Evolutionary conservation across 2,329 filamentous ascomycete species (phyloP).

Genomic region (Blastomyces silverae): DNA sequence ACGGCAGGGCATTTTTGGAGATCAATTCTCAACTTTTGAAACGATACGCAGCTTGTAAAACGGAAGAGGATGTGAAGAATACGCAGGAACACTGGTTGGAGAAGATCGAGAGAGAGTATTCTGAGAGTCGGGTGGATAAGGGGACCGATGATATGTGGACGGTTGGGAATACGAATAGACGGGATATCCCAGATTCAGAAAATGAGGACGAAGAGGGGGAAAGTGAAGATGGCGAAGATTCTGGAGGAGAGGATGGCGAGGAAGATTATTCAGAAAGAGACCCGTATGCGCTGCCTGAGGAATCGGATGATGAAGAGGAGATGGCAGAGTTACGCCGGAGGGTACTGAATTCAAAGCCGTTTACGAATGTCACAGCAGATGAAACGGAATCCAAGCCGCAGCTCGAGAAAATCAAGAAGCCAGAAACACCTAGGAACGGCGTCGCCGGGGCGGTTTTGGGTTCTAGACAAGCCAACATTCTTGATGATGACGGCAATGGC

Average conservation of each 20-base stretch:
- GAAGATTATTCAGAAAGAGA: slow-evolving; percentile 50
- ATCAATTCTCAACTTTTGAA: slow-evolving; percentile 81
- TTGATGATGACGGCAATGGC: background rate
- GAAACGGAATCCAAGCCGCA: slow-evolving; percentile 47
- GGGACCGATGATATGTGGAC: slow-evolving; percentile 71
- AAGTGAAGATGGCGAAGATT: slow-evolving; percentile 39
- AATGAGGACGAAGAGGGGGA: slow-evolving; percentile 41
- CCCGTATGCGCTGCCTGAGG: slow-evolving; percentile 69
- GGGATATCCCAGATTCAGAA: slow-evolving; percentile 41
- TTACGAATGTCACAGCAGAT: slow-evolving; percentile 44
- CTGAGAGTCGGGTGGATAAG: slow-evolving; percentile 61
- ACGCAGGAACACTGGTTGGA: slow-evolving; percentile 83
- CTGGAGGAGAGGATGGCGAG: slow-evolving; percentile 40
- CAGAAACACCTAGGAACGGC: slow-evolving; percentile 38
- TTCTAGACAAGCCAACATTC: background rate
- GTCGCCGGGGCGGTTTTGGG: slow-evolving; percentile 26
- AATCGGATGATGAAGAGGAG: slow-evolving; percentile 73
- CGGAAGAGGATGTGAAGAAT: slow-evolving; percentile 75
- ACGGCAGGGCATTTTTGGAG: slow-evolving; percentile 78
- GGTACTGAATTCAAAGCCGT: slow-evolving; percentile 86
- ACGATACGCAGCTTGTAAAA: slow-evolving; percentile 74
- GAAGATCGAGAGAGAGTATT: slow-evolving; percentile 82
- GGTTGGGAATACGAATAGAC: slow-evolving; percentile 78
- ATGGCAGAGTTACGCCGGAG: slow-evolving; percentile 89
- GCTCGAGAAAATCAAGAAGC: slow-evolving; percentile 57